These are phyloP conservation scores for Helenozyma baotianmanensis DNA, from an alignment of 805 yeast genomes.

Conservation along the genomic window DNA sequence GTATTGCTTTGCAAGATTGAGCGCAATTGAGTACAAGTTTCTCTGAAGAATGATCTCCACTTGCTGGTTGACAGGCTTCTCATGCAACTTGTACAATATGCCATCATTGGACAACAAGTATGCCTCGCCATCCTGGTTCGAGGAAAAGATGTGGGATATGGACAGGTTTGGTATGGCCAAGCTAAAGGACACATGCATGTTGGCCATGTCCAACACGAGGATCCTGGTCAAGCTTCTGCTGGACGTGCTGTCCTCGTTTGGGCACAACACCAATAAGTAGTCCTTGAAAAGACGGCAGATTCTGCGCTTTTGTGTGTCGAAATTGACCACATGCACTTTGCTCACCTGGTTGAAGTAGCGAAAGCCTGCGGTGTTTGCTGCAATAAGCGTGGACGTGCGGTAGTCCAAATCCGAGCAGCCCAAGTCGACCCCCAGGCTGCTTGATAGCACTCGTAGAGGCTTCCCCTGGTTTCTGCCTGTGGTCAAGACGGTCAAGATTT, in stretches of 20 bases:
- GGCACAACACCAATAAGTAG: slow-evolving; percentile 57
- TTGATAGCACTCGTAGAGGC: slow-evolving; percentile 46
- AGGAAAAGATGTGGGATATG: slow-evolving; percentile 52
- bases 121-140: slow-evolving; percentile 46
- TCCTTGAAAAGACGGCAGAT: slow-evolving; percentile 44
- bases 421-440: slow-evolving; percentile 45
- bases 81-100: slow-evolving; percentile 59
- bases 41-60: slow-evolving; percentile 64
- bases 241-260: slow-evolving; percentile 27
- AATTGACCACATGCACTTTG: slow-evolving; percentile 48
- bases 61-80: slow-evolving; percentile 62
- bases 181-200: slow-evolving; percentile 67
- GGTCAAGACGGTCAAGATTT: slow-evolving; percentile 66
- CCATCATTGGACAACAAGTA: slow-evolving; percentile 74
- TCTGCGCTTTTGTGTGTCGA: slow-evolving; percentile 54
- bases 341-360: slow-evolving; percentile 57
- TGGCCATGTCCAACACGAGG: slow-evolving; percentile 61
- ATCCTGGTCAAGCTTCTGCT: slow-evolving; percentile 46
- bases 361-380: slow-evolving; percentile 61
- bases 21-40: slow-evolving; percentile 68
- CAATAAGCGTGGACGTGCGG: slow-evolving; percentile 49
- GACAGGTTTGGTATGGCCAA: slow-evolving; percentile 60
- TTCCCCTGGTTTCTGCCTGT: slow-evolving; percentile 73
- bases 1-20: slow-evolving; percentile 52
- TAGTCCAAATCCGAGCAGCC: slow-evolving; percentile 43